Conservation (phyloP, 1,284 basidiomycete species). For the Tilletia walkeri region DNA sequence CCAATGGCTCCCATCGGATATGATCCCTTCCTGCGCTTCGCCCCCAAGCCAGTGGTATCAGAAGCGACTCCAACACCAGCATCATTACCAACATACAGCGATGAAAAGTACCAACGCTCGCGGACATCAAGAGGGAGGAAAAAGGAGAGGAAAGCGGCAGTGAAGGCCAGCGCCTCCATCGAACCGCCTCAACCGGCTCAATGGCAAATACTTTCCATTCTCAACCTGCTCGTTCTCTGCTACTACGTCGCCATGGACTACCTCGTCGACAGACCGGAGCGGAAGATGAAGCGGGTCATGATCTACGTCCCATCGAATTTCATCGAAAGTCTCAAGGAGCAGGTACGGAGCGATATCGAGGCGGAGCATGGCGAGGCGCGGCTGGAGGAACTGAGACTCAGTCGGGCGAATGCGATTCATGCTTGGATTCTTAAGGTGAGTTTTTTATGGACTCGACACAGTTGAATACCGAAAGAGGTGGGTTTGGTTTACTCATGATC, state of each 20-base stretch:
- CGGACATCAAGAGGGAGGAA: too few relatives aligned
- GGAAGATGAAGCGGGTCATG: conserved; percentile 15
- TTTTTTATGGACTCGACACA: not conserved
- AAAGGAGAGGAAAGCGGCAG: not conserved
- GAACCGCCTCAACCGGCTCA: conserved; percentile 4
- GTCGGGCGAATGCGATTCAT: conserved; percentile 9
- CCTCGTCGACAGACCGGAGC: conserved; percentile 8
- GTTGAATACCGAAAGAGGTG: not conserved
- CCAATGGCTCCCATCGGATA: not conserved
- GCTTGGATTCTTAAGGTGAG: conserved; percentile 11
- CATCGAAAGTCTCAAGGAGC: not conserved
- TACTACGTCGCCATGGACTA: not conserved
- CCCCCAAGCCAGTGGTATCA: not conserved
- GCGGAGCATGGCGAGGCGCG: not conserved
- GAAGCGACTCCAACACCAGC: too few relatives aligned
- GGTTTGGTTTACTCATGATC: not conserved
- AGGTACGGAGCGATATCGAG: not conserved
- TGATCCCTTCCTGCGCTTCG: conserved; percentile 3
- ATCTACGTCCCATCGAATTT: conserved; percentile 2
- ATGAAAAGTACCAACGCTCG: too few relatives aligned
- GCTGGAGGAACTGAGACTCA: not conserved
- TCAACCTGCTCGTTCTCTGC: not conserved
- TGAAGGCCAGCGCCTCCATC: not conserved
- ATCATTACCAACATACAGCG: too few relatives aligned
- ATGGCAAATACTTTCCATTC: not conserved